Conservation (phyloP, 2,329 filamentous ascomycete genomes). For the Neopestalotiopsis clavispora region DNA sequence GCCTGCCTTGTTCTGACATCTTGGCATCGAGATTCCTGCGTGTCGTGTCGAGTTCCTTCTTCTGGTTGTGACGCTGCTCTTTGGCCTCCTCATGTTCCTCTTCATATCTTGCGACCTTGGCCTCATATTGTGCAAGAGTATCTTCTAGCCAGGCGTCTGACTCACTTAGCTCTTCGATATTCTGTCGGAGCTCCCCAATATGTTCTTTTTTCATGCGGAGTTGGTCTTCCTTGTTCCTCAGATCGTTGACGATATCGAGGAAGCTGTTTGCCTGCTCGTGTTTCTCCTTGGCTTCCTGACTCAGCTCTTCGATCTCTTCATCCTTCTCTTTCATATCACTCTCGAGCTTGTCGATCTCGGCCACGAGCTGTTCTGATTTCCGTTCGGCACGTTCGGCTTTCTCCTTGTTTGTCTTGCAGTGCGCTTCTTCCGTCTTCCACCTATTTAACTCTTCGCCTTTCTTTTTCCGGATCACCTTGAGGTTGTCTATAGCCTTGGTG, state of each 20-base stretch:
- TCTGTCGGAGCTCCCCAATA: conserved; percentile 70
- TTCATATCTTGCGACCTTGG: conserved; percentile 69
- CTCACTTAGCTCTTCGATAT: conserved; percentile 78
- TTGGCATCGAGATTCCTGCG: conserved; percentile 56
- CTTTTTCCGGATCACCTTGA: conserved; percentile 84
- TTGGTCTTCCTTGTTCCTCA: conserved; percentile 79
- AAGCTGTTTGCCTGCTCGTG: conserved; percentile 77
- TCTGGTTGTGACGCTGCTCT: conserved; percentile 69
- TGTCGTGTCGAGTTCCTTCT: conserved; percentile 48
- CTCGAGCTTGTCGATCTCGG: conserved; percentile 67
- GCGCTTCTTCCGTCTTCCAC: conserved; percentile 75
- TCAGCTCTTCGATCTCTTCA: conserved; percentile 64
- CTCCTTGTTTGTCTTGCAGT: conserved; percentile 84
- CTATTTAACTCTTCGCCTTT: conserved; percentile 77
- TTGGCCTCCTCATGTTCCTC: conserved; percentile 68
- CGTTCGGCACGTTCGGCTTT: conserved; percentile 76
- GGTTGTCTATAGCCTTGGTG: conserved; percentile 95
- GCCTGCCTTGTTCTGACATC: conserved; percentile 72
- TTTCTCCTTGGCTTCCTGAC: conserved; percentile 65
- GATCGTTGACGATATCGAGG: conserved; percentile 73
- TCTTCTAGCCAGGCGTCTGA: conserved; percentile 76
- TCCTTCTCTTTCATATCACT: conserved; percentile 63
- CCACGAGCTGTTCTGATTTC: conserved; percentile 66
- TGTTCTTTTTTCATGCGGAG: conserved; percentile 72
- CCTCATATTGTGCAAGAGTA: conserved; percentile 78